phyloP scores from a whole-genome alignment of 306 rosid genomes.

The Dryas octopetala region DNA sequence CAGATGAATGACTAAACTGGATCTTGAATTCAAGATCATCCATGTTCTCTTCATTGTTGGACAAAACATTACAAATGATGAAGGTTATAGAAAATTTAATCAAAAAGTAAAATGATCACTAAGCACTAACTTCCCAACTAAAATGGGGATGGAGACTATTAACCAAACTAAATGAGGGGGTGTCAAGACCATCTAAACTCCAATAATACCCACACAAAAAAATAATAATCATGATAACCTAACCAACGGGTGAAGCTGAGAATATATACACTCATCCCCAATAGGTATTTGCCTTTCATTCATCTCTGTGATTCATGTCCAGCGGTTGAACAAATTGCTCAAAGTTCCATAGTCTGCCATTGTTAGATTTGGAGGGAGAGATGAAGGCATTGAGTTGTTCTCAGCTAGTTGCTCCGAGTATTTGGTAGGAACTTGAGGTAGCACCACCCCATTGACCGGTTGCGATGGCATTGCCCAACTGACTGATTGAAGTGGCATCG shows the following conservation, averaged over 20 bases:
- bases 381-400: neutral
- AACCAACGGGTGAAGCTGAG: neutral
- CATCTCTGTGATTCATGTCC: slow-evolving; percentile 7
- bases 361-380: neutral
- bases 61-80: neutral
- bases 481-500: neutral
- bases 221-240: neutral
- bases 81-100: neutral
- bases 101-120: neutral
- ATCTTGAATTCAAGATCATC: neutral
- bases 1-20: neutral
- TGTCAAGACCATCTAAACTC: neutral
- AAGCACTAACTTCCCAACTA: neutral
- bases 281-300: neutral
- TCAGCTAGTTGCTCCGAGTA: neutral
- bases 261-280: slow-evolving; percentile 1
- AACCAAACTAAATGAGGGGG: neutral
- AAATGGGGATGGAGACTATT: neutral
- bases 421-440: neutral
- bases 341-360: neutral
- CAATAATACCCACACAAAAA: neutral
- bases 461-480: neutral
- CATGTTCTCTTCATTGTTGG: neutral
- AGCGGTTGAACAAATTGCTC: neutral
- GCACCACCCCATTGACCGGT: neutral